Conservation (phyloP, 1,284 basidiomycete species). For the Puccinia coronata region DNA sequence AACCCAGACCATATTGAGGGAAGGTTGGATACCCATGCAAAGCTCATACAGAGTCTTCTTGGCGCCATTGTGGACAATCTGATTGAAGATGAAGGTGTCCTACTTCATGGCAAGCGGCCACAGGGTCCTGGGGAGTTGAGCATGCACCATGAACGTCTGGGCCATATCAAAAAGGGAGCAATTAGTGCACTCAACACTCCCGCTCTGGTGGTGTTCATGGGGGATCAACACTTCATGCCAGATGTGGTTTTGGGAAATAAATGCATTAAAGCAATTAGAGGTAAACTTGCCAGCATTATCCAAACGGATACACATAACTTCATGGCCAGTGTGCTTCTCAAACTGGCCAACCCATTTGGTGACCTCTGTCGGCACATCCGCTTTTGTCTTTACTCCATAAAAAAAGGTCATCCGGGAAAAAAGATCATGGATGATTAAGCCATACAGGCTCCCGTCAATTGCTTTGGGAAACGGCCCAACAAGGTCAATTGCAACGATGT, state of each 20-base stretch:
- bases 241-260: not conserved
- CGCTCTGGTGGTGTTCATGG: constrained; percentile 29
- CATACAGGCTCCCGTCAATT: not conserved
- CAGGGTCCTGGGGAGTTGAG: not conserved
- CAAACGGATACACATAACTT: no score
- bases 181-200: constrained; percentile 3
- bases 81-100: not conserved
- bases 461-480: not conserved
- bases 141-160: not conserved
- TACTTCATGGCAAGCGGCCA: not conserved
- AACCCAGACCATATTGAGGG: not conserved
- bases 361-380: not conserved
- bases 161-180: not conserved
- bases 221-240: not conserved
- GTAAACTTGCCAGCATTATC: not conserved
- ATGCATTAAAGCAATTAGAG: not conserved
- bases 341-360: not conserved
- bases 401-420: not conserved
- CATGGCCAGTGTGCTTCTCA: not conserved
- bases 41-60: not conserved
- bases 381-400: not conserved
- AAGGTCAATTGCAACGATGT: not conserved
- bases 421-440: not conserved
- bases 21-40: not conserved
- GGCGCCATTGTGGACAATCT: not conserved